Evolutionary conservation across 768 basidiomycete genomes (phyloP).

Genomic region (Vishniacozyma victoriae): DNA sequence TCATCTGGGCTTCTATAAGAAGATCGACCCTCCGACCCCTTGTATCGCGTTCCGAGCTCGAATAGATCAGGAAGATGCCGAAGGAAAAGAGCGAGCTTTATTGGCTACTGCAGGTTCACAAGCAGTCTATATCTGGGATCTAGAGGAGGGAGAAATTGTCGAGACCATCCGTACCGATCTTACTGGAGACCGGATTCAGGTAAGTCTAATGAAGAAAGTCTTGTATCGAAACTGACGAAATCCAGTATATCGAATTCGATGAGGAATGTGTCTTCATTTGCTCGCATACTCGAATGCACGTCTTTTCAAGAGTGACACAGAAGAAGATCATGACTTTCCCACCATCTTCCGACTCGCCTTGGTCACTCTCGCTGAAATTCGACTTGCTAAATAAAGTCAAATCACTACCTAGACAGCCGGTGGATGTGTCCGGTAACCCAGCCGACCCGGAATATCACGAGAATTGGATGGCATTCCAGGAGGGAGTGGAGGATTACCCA

Average conservation of each 20-base stretch:
- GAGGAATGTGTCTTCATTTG: conserved; percentile 31
- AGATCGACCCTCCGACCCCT: conserved; percentile 18
- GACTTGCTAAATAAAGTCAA: conserved; percentile 1
- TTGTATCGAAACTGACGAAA: not conserved
- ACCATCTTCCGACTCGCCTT: not conserved
- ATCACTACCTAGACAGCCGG: not conserved
- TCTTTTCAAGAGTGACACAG: conserved; percentile 17
- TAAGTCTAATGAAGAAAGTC: conserved; percentile 6
- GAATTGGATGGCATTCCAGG: not conserved
- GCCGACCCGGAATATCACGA: not conserved
- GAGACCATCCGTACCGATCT: conserved; percentile 6
- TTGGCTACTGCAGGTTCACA: conserved; percentile 21
- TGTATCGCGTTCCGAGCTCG: conserved; percentile 31
- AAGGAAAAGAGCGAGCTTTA: conserved; percentile 13
- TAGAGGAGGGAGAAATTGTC: conserved; percentile 13
- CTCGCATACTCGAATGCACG: conserved; percentile 4
- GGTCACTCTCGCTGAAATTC: not conserved
- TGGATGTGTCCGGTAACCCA: not conserved
- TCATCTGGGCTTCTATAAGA: conserved; percentile 23
- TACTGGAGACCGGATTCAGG: not conserved
- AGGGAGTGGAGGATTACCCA: not conserved
- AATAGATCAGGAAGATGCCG: conserved; percentile 16
- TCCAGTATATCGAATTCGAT: conserved; percentile 38
- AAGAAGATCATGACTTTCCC: conserved; percentile 18
- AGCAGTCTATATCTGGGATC: conserved; percentile 28